These are phyloP conservation scores for Ligustrum vulgare DNA, from an alignment of 257 asterid genomes.

Conservation along the genomic window DNA sequence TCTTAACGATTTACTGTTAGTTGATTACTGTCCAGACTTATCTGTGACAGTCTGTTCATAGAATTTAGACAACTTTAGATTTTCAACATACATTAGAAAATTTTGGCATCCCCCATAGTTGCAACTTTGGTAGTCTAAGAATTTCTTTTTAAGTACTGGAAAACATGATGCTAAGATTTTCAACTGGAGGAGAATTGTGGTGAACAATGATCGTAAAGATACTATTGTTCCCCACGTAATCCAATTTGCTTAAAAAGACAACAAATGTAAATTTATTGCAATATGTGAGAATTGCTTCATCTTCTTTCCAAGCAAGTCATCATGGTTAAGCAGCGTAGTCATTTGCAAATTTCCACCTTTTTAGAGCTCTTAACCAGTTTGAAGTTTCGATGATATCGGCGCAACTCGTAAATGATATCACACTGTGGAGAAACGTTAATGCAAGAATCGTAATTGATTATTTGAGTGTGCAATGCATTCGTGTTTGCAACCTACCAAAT, in stretches of 20 bases:
- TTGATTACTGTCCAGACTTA: too few species aligned
- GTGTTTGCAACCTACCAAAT: too few species aligned
- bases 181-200: neutral
- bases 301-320: neutral
- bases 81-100: neutral
- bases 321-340: neutral
- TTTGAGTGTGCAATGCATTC: too few species aligned
- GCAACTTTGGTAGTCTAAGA: neutral
- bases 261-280: neutral
- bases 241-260: neutral
- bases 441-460: too few species aligned
- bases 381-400: too few species aligned
- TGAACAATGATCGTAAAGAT: neutral
- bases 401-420: too few species aligned
- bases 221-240: neutral
- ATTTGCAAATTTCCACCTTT: neutral
- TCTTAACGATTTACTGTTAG: too few species aligned
- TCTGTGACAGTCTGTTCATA: too few species aligned
- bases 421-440: too few species aligned
- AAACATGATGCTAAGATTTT: neutral
- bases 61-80: too few species aligned
- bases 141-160: neutral
- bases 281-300: neutral
- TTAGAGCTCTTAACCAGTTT: neutral
- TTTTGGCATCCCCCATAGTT: neutral